Base-by-base conservation (phyloP, 2,329 filamentous ascomycete genomes). In the Ceratocystis ficicola region DNA sequence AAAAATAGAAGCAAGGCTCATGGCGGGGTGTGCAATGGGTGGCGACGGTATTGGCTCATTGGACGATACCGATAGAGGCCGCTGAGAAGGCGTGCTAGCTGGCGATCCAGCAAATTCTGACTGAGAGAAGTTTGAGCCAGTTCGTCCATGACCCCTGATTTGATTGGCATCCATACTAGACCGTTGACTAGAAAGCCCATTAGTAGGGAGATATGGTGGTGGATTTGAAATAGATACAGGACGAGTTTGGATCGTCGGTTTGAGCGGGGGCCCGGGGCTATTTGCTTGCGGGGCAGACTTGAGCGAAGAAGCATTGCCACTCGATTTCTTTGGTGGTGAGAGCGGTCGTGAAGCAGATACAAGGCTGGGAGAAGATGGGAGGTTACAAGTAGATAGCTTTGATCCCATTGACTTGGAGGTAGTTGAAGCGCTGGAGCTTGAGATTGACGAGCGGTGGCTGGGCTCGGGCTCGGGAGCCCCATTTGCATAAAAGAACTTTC, bases 401-500 rank as follows among this genome's bases (percentile, higher is more conserved):
- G 72, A 76, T 5, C 74, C 50, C 63, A 61, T 65, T 22, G 66
- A 63, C 32, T 77, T 79, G 57, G 80, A 78, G 65, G 73, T 75
- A 59, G 74, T 76, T 7, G 80, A 82, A 57, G 78, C 73, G 6
- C 74, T 74, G 1, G 82, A 83, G 36, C 75, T 75, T 0, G 81
- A 76, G 52, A 75, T 72, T 65, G 75, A 73, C 8, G 77, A 72
- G 62, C 70, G 72, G 74, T 72, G 69, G 44, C 73, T 71, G 0
- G 76, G 70, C 64, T 76, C 78, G 6, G 79, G 67, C 66, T 85
- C 81, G 1, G 82, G 81, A 15, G 77, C 77, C 36, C 86, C 85
- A 73, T 89, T 88, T 68, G 86, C 88, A 73, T 90, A 88, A 73
- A 91, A 85, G 77, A 92, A 90, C 72, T 88, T 89, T 74, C 79